These are phyloP conservation scores for maize (Zea mays) DNA, from an alignment of 176 grass and related monocot species.

Conservation along the genomic window Zm-B73-REFERENCE-NAM-5.0 NC_050105.1:86323501-86324000, in stretches of 20 bases:
- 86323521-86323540: constrained; percentile 81
- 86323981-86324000: constrained; percentile 52
- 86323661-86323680: constrained; percentile 79
- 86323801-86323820: constrained; percentile 46
- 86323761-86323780: constrained; percentile 45
- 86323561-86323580: constrained; percentile 81
- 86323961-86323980: constrained; percentile 58
- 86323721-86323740: constrained; percentile 56
- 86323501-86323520: constrained; percentile 69
- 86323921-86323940: constrained; percentile 52
- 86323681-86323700: constrained; percentile 78
- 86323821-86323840: constrained; percentile 35
- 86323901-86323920: constrained; percentile 44
- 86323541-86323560: constrained; percentile 90
- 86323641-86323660: constrained; percentile 82
- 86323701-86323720: constrained; percentile 77
- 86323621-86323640: constrained; percentile 63
- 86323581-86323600: constrained; percentile 83
- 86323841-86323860: constrained; percentile 35
- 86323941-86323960: constrained; percentile 67
- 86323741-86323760: constrained; percentile 46
- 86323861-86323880: constrained; percentile 47
- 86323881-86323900: constrained; percentile 22
- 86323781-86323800: constrained; percentile 55
- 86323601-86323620: constrained; percentile 88